phyloP scores from a whole-genome alignment of 805 yeast genomes.

The Pichia rugopelliculosa region DNA sequence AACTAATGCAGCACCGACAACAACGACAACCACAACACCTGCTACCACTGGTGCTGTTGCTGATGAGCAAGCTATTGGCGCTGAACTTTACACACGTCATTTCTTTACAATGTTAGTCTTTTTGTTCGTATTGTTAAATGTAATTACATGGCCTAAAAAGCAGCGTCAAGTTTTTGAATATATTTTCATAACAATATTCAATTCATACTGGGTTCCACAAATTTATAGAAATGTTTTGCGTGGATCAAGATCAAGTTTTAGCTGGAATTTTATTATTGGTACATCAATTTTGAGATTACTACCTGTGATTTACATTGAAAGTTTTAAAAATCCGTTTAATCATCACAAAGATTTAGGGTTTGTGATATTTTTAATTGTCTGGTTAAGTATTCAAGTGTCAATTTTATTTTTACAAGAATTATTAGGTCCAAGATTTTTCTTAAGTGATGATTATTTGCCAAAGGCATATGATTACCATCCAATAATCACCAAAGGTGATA shows the following conservation, averaged over 20 bases:
- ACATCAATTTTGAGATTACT: constrained; percentile 52
- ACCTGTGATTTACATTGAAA: constrained; percentile 55
- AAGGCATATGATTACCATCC: constrained; percentile 82
- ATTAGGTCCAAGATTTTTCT: constrained; percentile 76
- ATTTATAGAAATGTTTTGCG: constrained; percentile 67
- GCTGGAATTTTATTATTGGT: constrained; percentile 71
- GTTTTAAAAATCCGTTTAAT: constrained; percentile 51
- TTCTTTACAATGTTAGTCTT: constrained; percentile 46
- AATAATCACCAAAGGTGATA: constrained; percentile 46
- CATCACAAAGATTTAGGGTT: constrained; percentile 57
- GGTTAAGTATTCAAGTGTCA: constrained; percentile 55
- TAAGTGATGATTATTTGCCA: constrained; percentile 70
- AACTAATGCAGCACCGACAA: constrained; percentile 14
- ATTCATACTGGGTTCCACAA: constrained; percentile 87
- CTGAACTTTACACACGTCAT: constrained; percentile 51
- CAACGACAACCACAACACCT: constrained; percentile 14
- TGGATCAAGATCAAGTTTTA: constrained; percentile 59
- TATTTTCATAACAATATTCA: constrained; percentile 40
- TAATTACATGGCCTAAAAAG: constrained; percentile 55
- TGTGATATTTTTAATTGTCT: constrained; percentile 38
- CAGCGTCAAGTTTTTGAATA: constrained; percentile 54
- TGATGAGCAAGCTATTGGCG: constrained; percentile 50
- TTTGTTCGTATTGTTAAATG: constrained; percentile 49
- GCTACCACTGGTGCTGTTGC: constrained; percentile 22
- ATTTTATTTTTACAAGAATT: constrained; percentile 55